Evolutionary conservation across 1,284 basidiomycete species (phyloP).

Genomic region (Volvariella volvacea): DNA sequence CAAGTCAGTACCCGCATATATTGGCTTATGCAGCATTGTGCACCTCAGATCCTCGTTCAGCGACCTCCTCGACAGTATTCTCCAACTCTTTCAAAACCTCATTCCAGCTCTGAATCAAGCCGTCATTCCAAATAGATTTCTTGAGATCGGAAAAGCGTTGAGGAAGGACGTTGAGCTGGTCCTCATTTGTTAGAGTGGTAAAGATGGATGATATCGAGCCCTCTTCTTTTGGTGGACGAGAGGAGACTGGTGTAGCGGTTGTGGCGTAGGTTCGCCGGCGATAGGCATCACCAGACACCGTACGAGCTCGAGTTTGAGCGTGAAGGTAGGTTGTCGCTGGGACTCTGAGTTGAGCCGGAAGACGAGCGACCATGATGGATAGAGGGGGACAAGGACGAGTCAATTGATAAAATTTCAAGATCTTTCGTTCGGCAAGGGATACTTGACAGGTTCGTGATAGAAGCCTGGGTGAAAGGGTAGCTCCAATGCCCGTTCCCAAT

Average conservation of each 20-base stretch:
- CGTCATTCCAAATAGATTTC: conserved; percentile 43
- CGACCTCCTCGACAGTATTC: conserved; percentile 36
- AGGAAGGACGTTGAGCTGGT: conserved; percentile 34
- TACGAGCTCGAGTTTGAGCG: too few relatives aligned
- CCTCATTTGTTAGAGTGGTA: conserved; percentile 42
- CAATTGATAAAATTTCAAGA: too few relatives aligned
- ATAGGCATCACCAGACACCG: too few relatives aligned
- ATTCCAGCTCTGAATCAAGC: conserved; percentile 46
- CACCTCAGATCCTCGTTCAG: conserved; percentile 32
- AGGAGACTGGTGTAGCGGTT: conserved; percentile 1
- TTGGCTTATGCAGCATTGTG: background rate
- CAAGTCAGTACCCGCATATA: background rate
- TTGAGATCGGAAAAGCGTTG: conserved; percentile 56
- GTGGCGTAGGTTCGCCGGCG: background rate
- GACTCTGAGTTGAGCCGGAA: too few relatives aligned
- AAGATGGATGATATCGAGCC: conserved; percentile 55
- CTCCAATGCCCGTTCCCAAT: too few relatives aligned
- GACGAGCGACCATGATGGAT: too few relatives aligned
- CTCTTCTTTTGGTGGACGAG: conserved; percentile 25
- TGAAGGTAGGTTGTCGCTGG: too few relatives aligned
- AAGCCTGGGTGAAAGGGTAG: too few relatives aligned
- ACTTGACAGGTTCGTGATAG: too few relatives aligned
- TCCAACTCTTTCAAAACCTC: conserved; percentile 48
- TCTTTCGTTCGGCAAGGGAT: too few relatives aligned
- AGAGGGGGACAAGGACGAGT: too few relatives aligned